A percentile compares a stretch with the other conserved stretches of the same genome.
Evolutionary conservation across 352 stramenopile genomes (phyloP).

Genomic region (Globisporangium nagaii): DNA sequence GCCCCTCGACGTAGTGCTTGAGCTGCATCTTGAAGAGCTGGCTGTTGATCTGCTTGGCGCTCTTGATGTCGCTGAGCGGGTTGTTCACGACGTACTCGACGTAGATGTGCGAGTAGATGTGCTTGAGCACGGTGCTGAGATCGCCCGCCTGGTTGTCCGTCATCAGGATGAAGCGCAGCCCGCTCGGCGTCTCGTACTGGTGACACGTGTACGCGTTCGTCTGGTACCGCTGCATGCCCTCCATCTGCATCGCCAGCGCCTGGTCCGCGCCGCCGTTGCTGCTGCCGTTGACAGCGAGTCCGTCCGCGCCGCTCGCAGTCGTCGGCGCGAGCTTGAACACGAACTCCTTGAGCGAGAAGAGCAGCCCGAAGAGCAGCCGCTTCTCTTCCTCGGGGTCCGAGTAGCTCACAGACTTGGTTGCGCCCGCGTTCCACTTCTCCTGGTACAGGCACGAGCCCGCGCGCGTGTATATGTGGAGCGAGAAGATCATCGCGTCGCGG

Average conservation of each 20-base stretch:
- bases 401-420: constrained; percentile 64
- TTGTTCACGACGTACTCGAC: constrained; percentile 90
- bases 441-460: constrained; percentile 87
- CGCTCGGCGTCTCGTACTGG: constrained; percentile 88
- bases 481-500: constrained; percentile 90
- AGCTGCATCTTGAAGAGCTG: constrained; percentile 71
- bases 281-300: constrained; percentile 12
- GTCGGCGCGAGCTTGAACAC: constrained; percentile 73
- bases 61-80: constrained; percentile 75
- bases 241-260: constrained; percentile 16
- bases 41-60: constrained; percentile 65
- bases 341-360: constrained; percentile 91
- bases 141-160: constrained; percentile 86
- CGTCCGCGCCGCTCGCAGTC: constrained; percentile 9
- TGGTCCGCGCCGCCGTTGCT: constrained; percentile 13
- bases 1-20: constrained; percentile 69
- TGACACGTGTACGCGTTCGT: constrained; percentile 89
- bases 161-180: constrained; percentile 88
- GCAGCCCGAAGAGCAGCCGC: constrained; percentile 88
- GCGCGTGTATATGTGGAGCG: constrained; percentile 91
- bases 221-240: constrained; percentile 78
- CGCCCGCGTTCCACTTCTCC: constrained; percentile 76
- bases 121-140: constrained; percentile 68
- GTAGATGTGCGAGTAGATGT: constrained; percentile 89
- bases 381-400: constrained; percentile 86